Percentiles rank a stretch among this genome's conserved stretches.
phyloP scores from a whole-genome alignment of 352 stramenopile species.

The Phytophthora vignae region DNA sequence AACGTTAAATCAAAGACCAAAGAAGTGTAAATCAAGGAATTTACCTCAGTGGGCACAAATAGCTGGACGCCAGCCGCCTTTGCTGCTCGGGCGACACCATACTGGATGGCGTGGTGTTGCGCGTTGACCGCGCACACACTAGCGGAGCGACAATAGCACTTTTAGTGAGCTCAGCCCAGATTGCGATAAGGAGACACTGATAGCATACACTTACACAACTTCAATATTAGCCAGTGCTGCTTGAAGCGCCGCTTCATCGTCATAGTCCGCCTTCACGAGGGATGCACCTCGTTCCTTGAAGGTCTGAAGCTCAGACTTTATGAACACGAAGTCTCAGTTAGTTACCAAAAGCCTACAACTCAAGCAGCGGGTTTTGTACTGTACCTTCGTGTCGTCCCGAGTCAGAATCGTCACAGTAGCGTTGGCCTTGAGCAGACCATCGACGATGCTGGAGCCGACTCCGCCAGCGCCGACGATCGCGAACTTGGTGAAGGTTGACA shows the following conservation, averaged over 20 bases:
- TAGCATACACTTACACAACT: neutral
- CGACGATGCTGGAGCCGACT: conserved; percentile 21
- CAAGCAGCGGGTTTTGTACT: neutral
- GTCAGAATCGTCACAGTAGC: conserved; percentile 28
- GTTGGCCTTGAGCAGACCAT: conserved; percentile 34
- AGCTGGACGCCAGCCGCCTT: conserved; percentile 29
- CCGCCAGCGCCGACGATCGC: conserved; percentile 28
- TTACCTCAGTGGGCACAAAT: conserved; percentile 29
- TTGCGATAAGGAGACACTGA: neutral
- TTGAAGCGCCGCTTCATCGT: neutral
- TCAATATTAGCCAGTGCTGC: neutral
- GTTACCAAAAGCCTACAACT: neutral
- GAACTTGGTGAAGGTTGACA: conserved; percentile 31
- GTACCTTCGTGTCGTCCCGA: neutral
- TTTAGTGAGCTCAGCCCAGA: neutral
- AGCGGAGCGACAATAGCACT: neutral
- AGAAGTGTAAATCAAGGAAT: no score
- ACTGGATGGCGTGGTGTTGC: neutral
- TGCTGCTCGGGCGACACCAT: conserved; percentile 17
- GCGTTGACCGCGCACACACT: neutral
- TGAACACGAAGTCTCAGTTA: neutral
- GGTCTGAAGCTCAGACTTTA: neutral
- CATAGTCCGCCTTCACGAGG: neutral
- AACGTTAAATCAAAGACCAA: no score
- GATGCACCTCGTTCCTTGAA: neutral